Conservation (phyloP, 2,329 filamentous ascomycete species). For the Fusarium verrucosum region DNA sequence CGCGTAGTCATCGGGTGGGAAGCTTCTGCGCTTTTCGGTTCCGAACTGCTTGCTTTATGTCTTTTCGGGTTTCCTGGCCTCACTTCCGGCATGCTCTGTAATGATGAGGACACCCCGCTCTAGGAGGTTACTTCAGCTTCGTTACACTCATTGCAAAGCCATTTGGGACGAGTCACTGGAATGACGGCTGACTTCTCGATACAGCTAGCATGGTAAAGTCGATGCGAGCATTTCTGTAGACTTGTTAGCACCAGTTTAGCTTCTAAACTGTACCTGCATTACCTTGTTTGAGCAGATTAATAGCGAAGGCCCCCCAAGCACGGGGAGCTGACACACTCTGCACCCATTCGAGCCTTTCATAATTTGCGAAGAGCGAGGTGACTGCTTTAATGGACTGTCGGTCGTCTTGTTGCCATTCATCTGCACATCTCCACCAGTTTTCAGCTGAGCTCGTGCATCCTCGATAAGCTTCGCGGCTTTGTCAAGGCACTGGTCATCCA, state of each 20-base stretch:
- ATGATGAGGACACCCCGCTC: slow-evolving; percentile 35
- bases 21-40: slow-evolving; percentile 4
- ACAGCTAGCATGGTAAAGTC: slow-evolving; percentile 61
- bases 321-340: slow-evolving; percentile 58
- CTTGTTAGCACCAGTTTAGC: slow-evolving; percentile 27
- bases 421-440: slow-evolving; percentile 13
- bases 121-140: slow-evolving; percentile 40
- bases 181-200: slow-evolving; percentile 50
- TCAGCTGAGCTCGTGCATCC: slow-evolving; percentile 50
- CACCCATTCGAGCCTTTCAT: slow-evolving; percentile 58
- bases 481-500: slow-evolving; percentile 56
- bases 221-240: slow-evolving; percentile 53
- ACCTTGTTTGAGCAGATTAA: slow-evolving; percentile 63
- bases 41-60: neutral
- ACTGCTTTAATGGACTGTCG: slow-evolving; percentile 40
- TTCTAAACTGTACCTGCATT: slow-evolving; percentile 34
- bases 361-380: slow-evolving; percentile 49
- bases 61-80: neutral
- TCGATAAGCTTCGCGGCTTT: slow-evolving; percentile 57
- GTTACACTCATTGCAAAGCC: slow-evolving; percentile 58
- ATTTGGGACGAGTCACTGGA: slow-evolving; percentile 50
- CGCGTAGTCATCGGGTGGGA: slow-evolving; percentile 1
- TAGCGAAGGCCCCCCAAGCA: slow-evolving; percentile 58
- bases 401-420: slow-evolving; percentile 16
- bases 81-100: slow-evolving; percentile 4